These are phyloP conservation scores for Boletellus ananas DNA, from an alignment of 768 basidiomycete species.

Conservation along the genomic window DNA sequence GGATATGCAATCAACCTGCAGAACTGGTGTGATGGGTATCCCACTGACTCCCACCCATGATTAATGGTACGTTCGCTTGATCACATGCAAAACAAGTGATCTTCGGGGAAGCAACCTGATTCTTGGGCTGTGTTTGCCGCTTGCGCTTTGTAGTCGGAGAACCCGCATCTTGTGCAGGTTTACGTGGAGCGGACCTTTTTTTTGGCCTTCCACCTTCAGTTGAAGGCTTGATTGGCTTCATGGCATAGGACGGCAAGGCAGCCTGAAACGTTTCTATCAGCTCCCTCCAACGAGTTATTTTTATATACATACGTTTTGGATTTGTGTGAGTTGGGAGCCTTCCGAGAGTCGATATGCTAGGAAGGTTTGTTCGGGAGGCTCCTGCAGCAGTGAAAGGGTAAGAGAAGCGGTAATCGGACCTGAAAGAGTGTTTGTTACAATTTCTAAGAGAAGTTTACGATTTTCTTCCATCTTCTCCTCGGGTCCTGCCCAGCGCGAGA, in stretches of 20 bases:
- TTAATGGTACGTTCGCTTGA: slow-evolving; percentile 68
- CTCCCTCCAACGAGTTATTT: neutral
- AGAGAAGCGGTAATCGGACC: neutral
- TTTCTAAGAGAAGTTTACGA: slow-evolving; percentile 38
- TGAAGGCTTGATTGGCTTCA: slow-evolving; percentile 58
- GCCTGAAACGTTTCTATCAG: slow-evolving; percentile 32
- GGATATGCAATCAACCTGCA: neutral
- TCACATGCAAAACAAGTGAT: slow-evolving; percentile 60
- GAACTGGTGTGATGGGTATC: neutral
- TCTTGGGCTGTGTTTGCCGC: slow-evolving; percentile 34
- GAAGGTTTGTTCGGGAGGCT: slow-evolving; percentile 44
- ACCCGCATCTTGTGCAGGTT: slow-evolving; percentile 24
- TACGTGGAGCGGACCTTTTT: slow-evolving; percentile 34
- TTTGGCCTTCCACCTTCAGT: slow-evolving; percentile 35
- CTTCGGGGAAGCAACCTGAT: slow-evolving; percentile 34
- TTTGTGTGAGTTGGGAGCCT: slow-evolving; percentile 52
- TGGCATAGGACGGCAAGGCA: slow-evolving; percentile 43
- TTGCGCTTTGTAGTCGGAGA: slow-evolving; percentile 38
- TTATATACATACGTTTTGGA: slow-evolving; percentile 50
- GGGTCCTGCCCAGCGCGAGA: slow-evolving; percentile 60
- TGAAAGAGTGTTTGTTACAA: slow-evolving; percentile 35
- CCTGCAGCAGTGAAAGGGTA: slow-evolving; percentile 27
- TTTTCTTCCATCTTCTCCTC: slow-evolving; percentile 51
- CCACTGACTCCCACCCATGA: slow-evolving; percentile 68
- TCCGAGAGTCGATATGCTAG: slow-evolving; percentile 56